These are phyloP conservation scores for Rossbeevera mucosa DNA, from an alignment of 768 basidiomycete species.

Conservation along the genomic window DNA sequence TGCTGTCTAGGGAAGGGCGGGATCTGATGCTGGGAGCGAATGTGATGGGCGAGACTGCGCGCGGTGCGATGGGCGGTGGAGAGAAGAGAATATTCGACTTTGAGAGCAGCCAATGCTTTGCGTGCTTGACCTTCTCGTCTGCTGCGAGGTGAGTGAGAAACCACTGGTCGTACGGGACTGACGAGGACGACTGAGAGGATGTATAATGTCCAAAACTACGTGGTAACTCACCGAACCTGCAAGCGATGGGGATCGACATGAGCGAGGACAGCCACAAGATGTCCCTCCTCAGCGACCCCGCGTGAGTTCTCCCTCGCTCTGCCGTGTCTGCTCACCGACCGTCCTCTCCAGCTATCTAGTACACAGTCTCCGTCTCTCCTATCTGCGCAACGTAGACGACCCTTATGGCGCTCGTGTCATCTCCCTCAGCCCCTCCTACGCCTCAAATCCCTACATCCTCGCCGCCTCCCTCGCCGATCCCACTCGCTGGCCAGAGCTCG, in stretches of 20 bases:
- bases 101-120: constrained; percentile 59
- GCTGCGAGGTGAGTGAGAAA: constrained; percentile 64
- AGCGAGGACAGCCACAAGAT: constrained; percentile 26
- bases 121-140: constrained; percentile 54
- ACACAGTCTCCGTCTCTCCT: constrained; percentile 79
- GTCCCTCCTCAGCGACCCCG: constrained; percentile 64
- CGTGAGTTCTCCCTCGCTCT: too few species aligned
- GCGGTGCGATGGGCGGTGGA: constrained; percentile 23
- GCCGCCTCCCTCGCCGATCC: constrained; percentile 75
- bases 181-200: too few species aligned
- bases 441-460: constrained; percentile 77
- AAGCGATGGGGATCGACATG: constrained; percentile 43
- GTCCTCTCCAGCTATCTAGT: constrained; percentile 61
- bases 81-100: constrained; percentile 46
- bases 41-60: constrained; percentile 63
- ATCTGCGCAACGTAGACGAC: constrained; percentile 86
- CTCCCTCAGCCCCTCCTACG: constrained; percentile 71
- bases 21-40: constrained; percentile 43
- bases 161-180: constrained; percentile 79
- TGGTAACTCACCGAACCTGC: constrained; percentile 62
- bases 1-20: constrained; percentile 21
- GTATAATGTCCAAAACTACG: too few species aligned
- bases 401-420: constrained; percentile 80
- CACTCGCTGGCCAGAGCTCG: constrained; percentile 83
- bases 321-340: too few species aligned